phyloP scores from a whole-genome alignment of 345 rosid genomes.

The Syzygium aromaticum region DNA sequence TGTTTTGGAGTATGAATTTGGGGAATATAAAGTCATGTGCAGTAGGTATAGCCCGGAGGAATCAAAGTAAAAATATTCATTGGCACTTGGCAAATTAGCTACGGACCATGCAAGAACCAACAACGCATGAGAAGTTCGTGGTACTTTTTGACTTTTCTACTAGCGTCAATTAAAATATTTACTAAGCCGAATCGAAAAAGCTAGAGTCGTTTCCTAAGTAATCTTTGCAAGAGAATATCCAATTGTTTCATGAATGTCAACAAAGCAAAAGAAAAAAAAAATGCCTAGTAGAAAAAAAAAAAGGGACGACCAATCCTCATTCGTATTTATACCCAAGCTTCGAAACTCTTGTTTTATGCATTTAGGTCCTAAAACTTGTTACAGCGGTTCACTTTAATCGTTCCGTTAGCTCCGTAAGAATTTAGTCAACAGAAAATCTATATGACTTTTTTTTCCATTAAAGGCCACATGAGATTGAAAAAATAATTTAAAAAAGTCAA shows the following conservation, averaged over 20 bases:
- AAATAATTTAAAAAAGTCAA: neutral
- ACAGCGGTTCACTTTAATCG: accelerated
- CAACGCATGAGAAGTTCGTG: neutral
- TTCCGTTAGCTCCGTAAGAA: accelerated
- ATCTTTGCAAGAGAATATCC: neutral
- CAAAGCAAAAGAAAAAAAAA: neutral
- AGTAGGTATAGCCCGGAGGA: neutral
- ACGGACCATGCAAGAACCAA: neutral
- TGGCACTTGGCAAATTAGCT: neutral
- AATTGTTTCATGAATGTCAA: neutral
- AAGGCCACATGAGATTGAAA: neutral
- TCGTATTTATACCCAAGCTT: neutral
- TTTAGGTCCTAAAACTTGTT: neutral
- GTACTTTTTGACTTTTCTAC: neutral
- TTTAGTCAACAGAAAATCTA: neutral
- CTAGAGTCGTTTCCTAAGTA: neutral
- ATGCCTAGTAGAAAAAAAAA: neutral
- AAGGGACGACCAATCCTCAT: neutral
- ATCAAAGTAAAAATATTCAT: neutral
- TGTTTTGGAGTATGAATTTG: neutral
- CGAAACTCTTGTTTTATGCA: neutral
- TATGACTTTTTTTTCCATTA: neutral
- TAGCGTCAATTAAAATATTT: neutral
- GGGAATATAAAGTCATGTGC: neutral
- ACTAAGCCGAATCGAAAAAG: neutral